Evolutionary conservation across 2,329 filamentous ascomycete genomes (phyloP).

Genomic region (Trichoderma asperellum): DNA sequence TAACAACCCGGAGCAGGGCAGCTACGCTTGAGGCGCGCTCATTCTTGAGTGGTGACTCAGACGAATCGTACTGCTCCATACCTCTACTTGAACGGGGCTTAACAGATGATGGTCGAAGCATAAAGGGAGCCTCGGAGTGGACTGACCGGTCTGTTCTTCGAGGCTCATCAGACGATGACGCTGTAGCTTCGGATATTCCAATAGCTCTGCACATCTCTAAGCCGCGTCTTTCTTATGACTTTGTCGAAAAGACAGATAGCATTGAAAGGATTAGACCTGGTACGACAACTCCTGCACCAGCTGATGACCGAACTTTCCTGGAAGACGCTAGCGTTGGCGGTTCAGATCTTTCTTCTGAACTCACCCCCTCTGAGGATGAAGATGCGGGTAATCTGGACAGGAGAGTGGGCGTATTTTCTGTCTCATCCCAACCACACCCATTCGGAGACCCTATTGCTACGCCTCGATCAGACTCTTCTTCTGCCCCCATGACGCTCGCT

Average conservation of each 20-base stretch:
- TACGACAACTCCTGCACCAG: constrained; percentile 38
- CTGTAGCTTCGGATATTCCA: constrained; percentile 5
- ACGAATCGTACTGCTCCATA: constrained; percentile 75
- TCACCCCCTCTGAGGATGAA: constrained; percentile 56
- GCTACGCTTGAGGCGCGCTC: constrained; percentile 48
- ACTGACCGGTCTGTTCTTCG: constrained; percentile 59
- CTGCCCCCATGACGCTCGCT: constrained; percentile 53
- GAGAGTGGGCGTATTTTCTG: constrained; percentile 35
- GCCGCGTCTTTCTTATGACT: constrained; percentile 56
- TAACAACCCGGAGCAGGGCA: not conserved
- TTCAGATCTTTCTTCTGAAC: constrained; percentile 65
- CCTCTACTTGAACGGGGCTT: constrained; percentile 73
- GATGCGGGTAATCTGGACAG: constrained; percentile 49
- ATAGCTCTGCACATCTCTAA: constrained; percentile 32
- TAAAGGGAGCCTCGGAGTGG: constrained; percentile 53
- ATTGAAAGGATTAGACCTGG: constrained; percentile 50
- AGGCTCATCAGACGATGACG: constrained; percentile 48
- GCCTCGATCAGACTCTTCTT: constrained; percentile 42
- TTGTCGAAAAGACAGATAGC: constrained; percentile 58
- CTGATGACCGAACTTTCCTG: constrained; percentile 50
- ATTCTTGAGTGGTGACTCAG: constrained; percentile 64
- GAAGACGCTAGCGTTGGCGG: constrained; percentile 57
- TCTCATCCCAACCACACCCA: constrained; percentile 42
- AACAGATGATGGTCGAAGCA: constrained; percentile 54
- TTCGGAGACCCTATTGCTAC: constrained; percentile 35